Evolutionary conservation across 257 asterid species (phyloP).

Genomic region (Petunia secreta): DNA sequence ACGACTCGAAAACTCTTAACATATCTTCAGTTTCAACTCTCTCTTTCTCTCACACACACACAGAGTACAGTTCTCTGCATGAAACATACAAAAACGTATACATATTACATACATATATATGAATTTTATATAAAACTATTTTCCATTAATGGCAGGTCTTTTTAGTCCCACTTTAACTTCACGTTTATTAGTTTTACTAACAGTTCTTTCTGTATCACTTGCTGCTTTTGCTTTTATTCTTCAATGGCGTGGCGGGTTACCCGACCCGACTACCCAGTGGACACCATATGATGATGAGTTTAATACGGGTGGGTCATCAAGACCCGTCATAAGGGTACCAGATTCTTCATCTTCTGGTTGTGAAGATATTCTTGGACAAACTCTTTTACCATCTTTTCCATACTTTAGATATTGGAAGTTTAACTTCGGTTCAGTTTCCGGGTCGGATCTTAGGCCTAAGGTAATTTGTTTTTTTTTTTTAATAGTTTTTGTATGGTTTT

Average conservation of each 20-base stretch:
- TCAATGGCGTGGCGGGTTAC: slow-evolving; percentile 88
- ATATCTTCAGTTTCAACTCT: background rate
- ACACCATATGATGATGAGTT: slow-evolving; percentile 53
- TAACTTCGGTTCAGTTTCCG: slow-evolving; percentile 24
- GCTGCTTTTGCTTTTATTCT: slow-evolving; percentile 75
- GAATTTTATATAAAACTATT: background rate
- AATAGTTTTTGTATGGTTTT: background rate
- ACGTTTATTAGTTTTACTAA: slow-evolving; percentile 54
- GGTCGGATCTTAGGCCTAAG: slow-evolving; percentile 23
- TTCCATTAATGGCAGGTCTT: slow-evolving; percentile 68
- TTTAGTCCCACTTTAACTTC: slow-evolving; percentile 45
- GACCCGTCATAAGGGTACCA: slow-evolving; percentile 8
- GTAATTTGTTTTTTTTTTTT: slow-evolving; percentile 1
- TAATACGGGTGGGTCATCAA: slow-evolving; percentile 40
- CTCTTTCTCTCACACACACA: background rate
- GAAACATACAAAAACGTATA: background rate
- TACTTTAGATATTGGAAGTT: slow-evolving; percentile 43
- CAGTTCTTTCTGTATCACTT: slow-evolving; percentile 65
- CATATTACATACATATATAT: background rate
- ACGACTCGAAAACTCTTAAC: background rate
- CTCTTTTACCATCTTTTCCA: slow-evolving; percentile 51
- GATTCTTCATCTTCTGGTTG: slow-evolving; percentile 52
- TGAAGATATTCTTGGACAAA: slow-evolving; percentile 50
- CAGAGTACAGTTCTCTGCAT: background rate
- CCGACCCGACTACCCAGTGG: slow-evolving; percentile 60